These are phyloP conservation scores for Dioscorea zingiberensis DNA, from an alignment of 106 monocot species.

Conservation along the genomic window DNA sequence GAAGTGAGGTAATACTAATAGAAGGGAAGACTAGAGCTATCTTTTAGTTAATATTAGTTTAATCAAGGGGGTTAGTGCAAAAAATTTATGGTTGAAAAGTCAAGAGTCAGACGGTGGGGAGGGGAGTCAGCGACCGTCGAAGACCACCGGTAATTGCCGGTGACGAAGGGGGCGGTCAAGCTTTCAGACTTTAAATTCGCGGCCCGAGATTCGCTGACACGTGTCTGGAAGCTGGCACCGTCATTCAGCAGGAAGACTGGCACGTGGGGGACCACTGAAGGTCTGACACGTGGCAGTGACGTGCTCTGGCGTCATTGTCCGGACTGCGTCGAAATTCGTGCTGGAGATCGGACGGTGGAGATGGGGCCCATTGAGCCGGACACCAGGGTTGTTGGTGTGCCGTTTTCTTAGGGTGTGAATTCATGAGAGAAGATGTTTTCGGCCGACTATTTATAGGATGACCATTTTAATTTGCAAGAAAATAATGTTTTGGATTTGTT, in stretches of 20 bases:
- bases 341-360: neutral
- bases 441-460: neutral
- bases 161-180: constrained; percentile 16
- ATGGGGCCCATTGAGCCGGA: neutral
- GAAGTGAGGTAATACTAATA: neutral
- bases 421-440: neutral
- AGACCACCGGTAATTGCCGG: constrained; percentile 22
- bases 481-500: no score
- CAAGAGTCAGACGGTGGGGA: neutral
- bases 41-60: neutral
- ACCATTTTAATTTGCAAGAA: no score
- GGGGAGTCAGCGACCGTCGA: constrained; percentile 19
- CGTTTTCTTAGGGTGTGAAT: neutral
- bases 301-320: neutral
- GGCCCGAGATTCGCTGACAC: neutral
- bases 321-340: neutral
- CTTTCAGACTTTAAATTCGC: constrained; percentile 8
- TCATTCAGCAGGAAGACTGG: constrained; percentile 4
- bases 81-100: neutral
- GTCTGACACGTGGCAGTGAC: neutral
- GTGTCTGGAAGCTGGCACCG: constrained; percentile 11
- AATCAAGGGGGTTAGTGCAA: neutral
- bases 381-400: neutral
- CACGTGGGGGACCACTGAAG: constrained; percentile 12
- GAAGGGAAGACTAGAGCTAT: neutral